Conservation (phyloP, 495 filamentous ascomycete genomes). For the Talaromyces proteolyticus region DNA sequence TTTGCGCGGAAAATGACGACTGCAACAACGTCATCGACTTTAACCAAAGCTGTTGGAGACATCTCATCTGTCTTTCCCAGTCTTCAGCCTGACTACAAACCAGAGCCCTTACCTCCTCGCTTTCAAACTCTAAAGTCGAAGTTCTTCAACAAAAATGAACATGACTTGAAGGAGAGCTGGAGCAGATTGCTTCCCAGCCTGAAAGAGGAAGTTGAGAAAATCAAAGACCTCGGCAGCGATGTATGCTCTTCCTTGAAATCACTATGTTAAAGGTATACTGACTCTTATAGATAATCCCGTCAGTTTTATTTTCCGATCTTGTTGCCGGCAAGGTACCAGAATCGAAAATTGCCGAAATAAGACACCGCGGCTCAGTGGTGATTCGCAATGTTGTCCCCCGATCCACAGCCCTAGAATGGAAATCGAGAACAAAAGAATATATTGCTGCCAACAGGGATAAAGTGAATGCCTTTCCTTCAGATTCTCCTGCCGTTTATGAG, state of each 20-base stretch:
- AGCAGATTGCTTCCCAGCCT: slow-evolving; percentile 58
- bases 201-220: slow-evolving; percentile 36
- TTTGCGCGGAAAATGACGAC: slow-evolving; percentile 30
- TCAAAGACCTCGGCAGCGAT: slow-evolving; percentile 42
- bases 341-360: slow-evolving; percentile 43
- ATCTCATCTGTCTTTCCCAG: slow-evolving; percentile 83
- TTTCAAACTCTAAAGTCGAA: slow-evolving; percentile 70
- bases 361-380: slow-evolving; percentile 57
- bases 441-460: slow-evolving; percentile 46
- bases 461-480: slow-evolving; percentile 47
- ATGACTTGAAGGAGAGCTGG: slow-evolving; percentile 62
- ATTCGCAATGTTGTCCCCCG: slow-evolving; percentile 58
- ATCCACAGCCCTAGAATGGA: slow-evolving; percentile 42
- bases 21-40: slow-evolving; percentile 21
- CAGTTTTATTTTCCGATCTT: slow-evolving; percentile 51
- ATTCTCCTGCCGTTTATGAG: slow-evolving; percentile 75
- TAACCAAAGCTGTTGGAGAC: slow-evolving; percentile 55
- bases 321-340: slow-evolving; percentile 37
- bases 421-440: slow-evolving; percentile 50
- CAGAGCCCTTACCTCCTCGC: slow-evolving; percentile 59
- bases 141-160: slow-evolving; percentile 59
- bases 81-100: slow-evolving; percentile 57
- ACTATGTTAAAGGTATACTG: slow-evolving; percentile 6
- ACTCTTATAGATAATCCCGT: slow-evolving; percentile 50
- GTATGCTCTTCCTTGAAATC: slow-evolving; percentile 21